Conservation (phyloP, 2,329 filamentous ascomycete species). For the Phialophora macrospora region DNA sequence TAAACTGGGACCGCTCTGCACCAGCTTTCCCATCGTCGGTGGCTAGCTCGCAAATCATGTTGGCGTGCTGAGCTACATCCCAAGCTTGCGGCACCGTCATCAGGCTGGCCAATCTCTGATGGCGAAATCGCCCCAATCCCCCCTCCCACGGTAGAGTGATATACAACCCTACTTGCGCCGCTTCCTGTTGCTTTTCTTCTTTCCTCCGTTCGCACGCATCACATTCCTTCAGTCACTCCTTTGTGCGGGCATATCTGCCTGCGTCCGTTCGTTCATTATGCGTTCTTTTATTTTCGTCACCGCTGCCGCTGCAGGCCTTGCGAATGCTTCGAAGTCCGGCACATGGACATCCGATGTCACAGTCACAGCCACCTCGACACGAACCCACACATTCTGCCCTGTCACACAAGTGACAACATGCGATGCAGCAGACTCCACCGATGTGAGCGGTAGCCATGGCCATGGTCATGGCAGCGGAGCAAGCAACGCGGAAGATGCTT, state of each 20-base stretch:
- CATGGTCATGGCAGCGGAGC: constrained; percentile 3
- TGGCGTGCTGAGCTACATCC: constrained; percentile 12
- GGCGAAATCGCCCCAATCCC: constrained; percentile 6
- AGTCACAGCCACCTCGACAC: constrained; percentile 29
- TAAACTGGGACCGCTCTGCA: constrained; percentile 30
- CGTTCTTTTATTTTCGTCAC: constrained; percentile 33
- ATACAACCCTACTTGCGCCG: constrained; percentile 20
- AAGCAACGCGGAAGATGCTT: constrained; percentile 22
- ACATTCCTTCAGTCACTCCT: constrained; percentile 30
- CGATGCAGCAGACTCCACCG: constrained; percentile 12
- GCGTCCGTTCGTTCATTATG: constrained; percentile 36
- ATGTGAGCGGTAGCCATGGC: constrained; percentile 10
- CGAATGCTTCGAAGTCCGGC: constrained; percentile 12
- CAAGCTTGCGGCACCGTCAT: constrained; percentile 16
- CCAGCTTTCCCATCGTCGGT: constrained; percentile 6
- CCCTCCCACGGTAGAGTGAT: constrained; percentile 17
- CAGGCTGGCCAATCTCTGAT: constrained; percentile 23
- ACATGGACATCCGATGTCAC: constrained; percentile 19
- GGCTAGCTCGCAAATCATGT: constrained; percentile 10
- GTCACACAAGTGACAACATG: constrained; percentile 23
- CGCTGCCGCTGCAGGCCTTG: constrained; percentile 29
- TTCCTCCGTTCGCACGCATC: constrained; percentile 18
- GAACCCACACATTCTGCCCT: constrained; percentile 31
- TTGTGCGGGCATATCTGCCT: constrained; percentile 33
- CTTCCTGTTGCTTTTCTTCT: constrained; percentile 3